Conservation (phyloP, 768 basidiomycete genomes). For the Lactarius akahatsu region DNA sequence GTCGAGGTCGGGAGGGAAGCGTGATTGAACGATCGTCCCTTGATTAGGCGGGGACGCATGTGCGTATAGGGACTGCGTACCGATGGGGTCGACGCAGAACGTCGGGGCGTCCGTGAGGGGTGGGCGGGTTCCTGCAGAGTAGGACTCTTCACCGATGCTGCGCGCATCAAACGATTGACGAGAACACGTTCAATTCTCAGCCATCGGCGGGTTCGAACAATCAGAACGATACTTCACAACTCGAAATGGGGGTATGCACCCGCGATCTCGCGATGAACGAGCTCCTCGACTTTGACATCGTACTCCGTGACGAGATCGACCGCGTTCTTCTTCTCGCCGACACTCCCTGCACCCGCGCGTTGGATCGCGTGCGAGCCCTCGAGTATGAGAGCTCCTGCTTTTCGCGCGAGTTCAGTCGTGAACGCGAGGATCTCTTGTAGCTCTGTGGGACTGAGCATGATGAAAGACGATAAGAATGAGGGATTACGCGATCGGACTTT, state of each 20-base stretch:
- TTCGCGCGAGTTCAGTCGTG: constrained; percentile 65
- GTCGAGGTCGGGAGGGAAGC: not conserved
- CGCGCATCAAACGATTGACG: not conserved
- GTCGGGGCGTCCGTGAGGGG: constrained; percentile 86
- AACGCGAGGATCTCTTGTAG: constrained; percentile 66
- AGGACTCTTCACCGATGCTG: constrained; percentile 95
- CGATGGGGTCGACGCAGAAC: constrained; percentile 96
- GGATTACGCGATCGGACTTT: no score
- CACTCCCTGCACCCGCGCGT: constrained; percentile 47
- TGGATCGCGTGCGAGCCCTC: constrained; percentile 77
- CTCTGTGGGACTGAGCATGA: constrained; percentile 41
- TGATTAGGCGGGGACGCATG: not conserved
- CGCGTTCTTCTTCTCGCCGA: constrained; percentile 88
- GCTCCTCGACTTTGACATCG: constrained; percentile 86
- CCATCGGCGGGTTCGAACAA: not conserved
- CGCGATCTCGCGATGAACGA: constrained; percentile 69
- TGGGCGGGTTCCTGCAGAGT: constrained; percentile 66
- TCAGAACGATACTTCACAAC: constrained; percentile 51
- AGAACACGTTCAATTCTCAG: not conserved
- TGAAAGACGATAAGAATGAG: not conserved
- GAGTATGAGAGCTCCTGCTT: constrained; percentile 73
- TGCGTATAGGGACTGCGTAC: constrained; percentile 38
- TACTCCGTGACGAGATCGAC: constrained; percentile 96
- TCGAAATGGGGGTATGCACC: constrained; percentile 69
- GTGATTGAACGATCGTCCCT: not conserved